Evolutionary conservation across 2,329 filamentous ascomycete genomes (phyloP), one percentile per base, ranked within the genome.

Genomic region (Botrytis squamosa): DNA sequence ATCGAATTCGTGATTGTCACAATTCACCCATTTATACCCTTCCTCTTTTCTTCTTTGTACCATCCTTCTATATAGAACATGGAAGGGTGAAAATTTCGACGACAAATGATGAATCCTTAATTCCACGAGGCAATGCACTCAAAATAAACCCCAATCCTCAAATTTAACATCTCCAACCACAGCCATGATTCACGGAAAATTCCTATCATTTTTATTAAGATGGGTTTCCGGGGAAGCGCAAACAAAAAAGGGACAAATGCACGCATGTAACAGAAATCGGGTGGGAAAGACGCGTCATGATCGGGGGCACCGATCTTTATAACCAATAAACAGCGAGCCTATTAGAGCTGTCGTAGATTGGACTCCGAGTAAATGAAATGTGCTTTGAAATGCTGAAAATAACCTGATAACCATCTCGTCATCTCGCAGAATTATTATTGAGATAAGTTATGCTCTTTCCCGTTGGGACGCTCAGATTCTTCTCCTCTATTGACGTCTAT

Each of bases 401-500:
- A 29, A 42, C 8, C 49, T 57, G 66, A 57, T 36, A 42, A 67
- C 29, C 9, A 57, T 29, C 33, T 33, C 36, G 25, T 18, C 49
- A 22, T 29, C 33, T 57, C 49, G 29, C n/a, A 5, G 25, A 22
- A 46, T 59, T 62, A 70, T 75, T 72, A 75, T 57, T 68, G 73
- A 22, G 71, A 75, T 22, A 69, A 67, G 29, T 68, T 49, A 33
- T 65, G 67, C 14, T 76, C 72, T 68, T 75, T 75, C 29, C 77
- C 75, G 18, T 73, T 36, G 25, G 66, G 42, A 44, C 67, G 75
- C 36, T 78, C 76, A 14, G 75, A 74, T 40, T 72, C 69, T 63
- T 79, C 78, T 33, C 79, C 77, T 42, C 79, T 68, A 46, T 73
- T 78, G 18, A 79, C 29, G 63, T 81, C 80, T 49, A 80, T 75